Conservation (phyloP, 352 stramenopile species). For the Globisporangium splendens region DNA sequence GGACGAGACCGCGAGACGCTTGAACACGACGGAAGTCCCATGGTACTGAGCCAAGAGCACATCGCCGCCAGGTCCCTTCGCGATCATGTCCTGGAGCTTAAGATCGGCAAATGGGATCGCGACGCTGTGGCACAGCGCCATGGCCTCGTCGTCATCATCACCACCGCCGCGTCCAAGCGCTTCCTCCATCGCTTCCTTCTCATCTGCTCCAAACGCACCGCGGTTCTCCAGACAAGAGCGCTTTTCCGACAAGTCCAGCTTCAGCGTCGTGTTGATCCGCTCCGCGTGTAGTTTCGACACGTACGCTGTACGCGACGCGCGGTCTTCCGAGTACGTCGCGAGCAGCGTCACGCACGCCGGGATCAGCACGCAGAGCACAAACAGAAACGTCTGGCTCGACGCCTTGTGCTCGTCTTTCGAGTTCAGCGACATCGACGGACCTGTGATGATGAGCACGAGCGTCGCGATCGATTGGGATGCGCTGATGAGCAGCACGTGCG, state of each 20-base stretch:
- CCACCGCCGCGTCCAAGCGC: conserved; percentile 18
- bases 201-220: conserved; percentile 42
- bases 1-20: conserved; percentile 58
- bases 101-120: conserved; percentile 76
- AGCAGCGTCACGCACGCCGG: conserved; percentile 62
- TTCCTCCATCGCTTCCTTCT: conserved; percentile 56
- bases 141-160: conserved; percentile 28
- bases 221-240: conserved; percentile 64
- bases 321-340: conserved; percentile 76
- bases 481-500: conserved; percentile 57
- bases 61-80: conserved; percentile 61
- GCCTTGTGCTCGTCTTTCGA: conserved; percentile 33
- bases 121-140: conserved; percentile 59
- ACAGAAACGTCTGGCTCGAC: conserved; percentile 52
- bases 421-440: conserved; percentile 49
- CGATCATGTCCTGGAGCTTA: conserved; percentile 69
- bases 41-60: conserved; percentile 74
- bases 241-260: conserved; percentile 73
- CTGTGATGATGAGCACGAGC: conserved; percentile 39
- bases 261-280: conserved; percentile 79
- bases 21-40: conserved; percentile 71
- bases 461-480: conserved; percentile 55
- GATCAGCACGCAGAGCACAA: conserved; percentile 60
- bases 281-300: conserved; percentile 70
- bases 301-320: conserved; percentile 62